Conservation (phyloP, 2,329 filamentous ascomycete genomes). For the Sporothrix pallida region DNA sequence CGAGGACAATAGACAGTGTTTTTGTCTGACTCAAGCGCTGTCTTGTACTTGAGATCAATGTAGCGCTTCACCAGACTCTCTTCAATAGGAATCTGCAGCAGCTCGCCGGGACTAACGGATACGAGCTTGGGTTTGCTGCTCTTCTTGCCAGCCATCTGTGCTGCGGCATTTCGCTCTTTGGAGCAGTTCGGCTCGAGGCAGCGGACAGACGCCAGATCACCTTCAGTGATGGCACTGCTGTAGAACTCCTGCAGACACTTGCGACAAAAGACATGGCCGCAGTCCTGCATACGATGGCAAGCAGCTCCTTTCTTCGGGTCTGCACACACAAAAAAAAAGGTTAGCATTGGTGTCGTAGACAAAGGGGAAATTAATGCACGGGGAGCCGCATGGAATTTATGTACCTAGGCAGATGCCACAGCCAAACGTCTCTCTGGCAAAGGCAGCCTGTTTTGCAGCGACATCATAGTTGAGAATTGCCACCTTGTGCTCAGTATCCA, state of each 20-base stretch:
- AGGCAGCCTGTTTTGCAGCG: conserved; percentile 73
- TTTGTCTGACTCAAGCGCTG: conserved; percentile 88
- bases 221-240: conserved; percentile 83
- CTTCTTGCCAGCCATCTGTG: conserved; percentile 50
- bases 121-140: conserved; percentile 64
- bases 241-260: conserved; percentile 91
- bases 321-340: conserved; percentile 38
- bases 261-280: conserved; percentile 89
- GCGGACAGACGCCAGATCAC: conserved; percentile 77
- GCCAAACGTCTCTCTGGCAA: conserved; percentile 83
- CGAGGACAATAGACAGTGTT: conserved; percentile 91
- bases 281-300: conserved; percentile 83
- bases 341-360: background rate
- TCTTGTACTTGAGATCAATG: conserved; percentile 88
- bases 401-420: conserved; percentile 81
- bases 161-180: conserved; percentile 57
- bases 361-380: background rate
- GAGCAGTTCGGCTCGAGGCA: conserved; percentile 83
- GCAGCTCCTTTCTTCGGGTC: conserved; percentile 86
- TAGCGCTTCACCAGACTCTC: conserved; percentile 81
- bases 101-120: conserved; percentile 79
- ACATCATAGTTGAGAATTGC: conserved; percentile 79
- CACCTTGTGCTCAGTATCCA: conserved; percentile 66
- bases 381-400: conserved; percentile 35
- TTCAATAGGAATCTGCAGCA: conserved; percentile 75